Conservation (phyloP, 352 stramenopile genomes). For the Globisporangium iwayamae region DNA sequence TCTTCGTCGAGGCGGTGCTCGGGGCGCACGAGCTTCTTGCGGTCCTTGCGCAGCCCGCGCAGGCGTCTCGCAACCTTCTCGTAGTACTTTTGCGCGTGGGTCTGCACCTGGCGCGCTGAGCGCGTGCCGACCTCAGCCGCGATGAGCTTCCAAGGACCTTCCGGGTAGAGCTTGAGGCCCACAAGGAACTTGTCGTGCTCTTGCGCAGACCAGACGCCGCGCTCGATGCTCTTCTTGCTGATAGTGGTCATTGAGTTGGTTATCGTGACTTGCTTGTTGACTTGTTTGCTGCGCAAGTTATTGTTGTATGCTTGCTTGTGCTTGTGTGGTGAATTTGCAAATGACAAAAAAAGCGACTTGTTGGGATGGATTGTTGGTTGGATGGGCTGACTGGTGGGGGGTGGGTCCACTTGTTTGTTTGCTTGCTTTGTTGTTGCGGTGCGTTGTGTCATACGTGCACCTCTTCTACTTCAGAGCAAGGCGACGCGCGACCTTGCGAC, state of each 20-base stretch:
- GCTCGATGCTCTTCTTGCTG: conserved; percentile 11
- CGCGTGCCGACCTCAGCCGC: conserved; percentile 11
- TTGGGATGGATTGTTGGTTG: not conserved
- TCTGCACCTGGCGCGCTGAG: too few relatives aligned
- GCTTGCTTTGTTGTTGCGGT: conserved; percentile 1
- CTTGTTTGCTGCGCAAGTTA: not conserved
- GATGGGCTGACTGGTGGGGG: not conserved
- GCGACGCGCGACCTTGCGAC: not conserved
- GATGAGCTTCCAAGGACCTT: conserved; percentile 20
- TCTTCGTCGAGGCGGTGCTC: conserved; percentile 21
- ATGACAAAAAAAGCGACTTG: not conserved
- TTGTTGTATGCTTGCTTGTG: not conserved
- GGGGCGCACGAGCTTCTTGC: conserved; percentile 18
- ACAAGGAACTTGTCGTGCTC: conserved; percentile 39
- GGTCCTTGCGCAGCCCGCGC: not conserved
- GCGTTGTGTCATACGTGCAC: conserved; percentile 5
- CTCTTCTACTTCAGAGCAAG: not conserved
- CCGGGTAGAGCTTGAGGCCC: conserved; percentile 25
- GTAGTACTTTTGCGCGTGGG: too few relatives aligned
- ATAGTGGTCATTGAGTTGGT: not conserved
- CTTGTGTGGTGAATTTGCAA: not conserved
- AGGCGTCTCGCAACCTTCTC: too few relatives aligned
- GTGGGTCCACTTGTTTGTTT: not conserved
- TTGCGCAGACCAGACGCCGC: conserved; percentile 29
- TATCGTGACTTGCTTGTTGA: not conserved